These are phyloP conservation scores for Trichoderma erinaceum DNA, from an alignment of 495 filamentous ascomycete species.

Conservation along the genomic window DNA sequence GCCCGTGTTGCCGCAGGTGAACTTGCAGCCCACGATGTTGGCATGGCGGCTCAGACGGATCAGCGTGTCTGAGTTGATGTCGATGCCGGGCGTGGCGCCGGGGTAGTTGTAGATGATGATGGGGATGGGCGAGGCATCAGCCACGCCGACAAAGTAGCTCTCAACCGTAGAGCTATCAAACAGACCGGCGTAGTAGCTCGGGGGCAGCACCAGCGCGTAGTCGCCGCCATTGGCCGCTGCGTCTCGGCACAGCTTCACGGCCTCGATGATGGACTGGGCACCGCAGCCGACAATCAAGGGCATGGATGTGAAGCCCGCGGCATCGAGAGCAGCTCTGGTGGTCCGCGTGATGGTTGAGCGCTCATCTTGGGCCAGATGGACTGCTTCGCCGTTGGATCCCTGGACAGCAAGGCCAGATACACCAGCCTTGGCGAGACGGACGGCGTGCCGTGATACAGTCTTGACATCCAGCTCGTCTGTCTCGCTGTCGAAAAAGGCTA, in stretches of 20 bases:
- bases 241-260: slow-evolving; percentile 72
- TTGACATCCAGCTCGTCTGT: slow-evolving; percentile 71
- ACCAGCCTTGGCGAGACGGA: slow-evolving; percentile 75
- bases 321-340: slow-evolving; percentile 70
- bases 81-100: slow-evolving; percentile 68
- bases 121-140: slow-evolving; percentile 75
- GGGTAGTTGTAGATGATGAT: slow-evolving; percentile 94
- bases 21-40: slow-evolving; percentile 86
- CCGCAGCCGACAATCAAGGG: slow-evolving; percentile 87
- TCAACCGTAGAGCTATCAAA: slow-evolving; percentile 58
- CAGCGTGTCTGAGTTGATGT: slow-evolving; percentile 71
- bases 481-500: slow-evolving; percentile 76
- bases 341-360: slow-evolving; percentile 66
- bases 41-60: slow-evolving; percentile 63
- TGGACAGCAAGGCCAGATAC: slow-evolving; percentile 77
- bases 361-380: slow-evolving; percentile 70
- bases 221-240: slow-evolving; percentile 74
- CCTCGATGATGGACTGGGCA: slow-evolving; percentile 78
- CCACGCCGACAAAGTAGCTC: slow-evolving; percentile 71
- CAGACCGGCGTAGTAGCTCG: slow-evolving; percentile 74
- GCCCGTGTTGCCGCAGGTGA: slow-evolving; percentile 92
- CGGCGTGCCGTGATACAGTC: slow-evolving; percentile 67
- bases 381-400: slow-evolving; percentile 87
- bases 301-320: slow-evolving; percentile 62
- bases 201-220: slow-evolving; percentile 82